Base-by-base conservation (phyloP, 2,329 filamentous ascomycete genomes). In the Magnaporthiopsis poae region DNA sequence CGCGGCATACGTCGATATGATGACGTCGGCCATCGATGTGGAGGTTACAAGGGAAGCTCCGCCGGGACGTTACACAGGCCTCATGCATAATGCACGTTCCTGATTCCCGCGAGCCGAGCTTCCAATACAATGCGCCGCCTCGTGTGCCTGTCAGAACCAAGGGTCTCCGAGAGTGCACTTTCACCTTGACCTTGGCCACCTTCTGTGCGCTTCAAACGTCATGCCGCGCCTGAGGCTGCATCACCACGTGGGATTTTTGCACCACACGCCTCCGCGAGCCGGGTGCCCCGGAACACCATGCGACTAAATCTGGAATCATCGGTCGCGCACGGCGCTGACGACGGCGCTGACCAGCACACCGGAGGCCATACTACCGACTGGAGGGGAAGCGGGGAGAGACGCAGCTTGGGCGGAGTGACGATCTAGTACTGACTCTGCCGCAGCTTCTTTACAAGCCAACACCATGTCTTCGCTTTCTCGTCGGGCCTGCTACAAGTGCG, bases 401-500 rank as follows among this genome's bases (percentile, higher is more conserved):
- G 21, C 46, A 56, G 46, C 18, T 56, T 56, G 4, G 39, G n/a
- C 25, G 21, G 46, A 8, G 21, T 56, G n/a, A 1, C 25, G 46
- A n/a, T 56, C 21, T 25, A 13, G 9, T 56, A 5, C n/a, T 25
- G 46, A 56, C n/a, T 25, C 18, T 56, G 46, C 46, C 18, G 46
- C 46, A 56, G 46, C 21, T 56, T 25, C 18, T 25, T 52, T n/a
- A 56, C 13, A 25, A 56, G 9, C n/a, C 35, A 29, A 63, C 75
- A 82, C 75, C 72, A 93, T 92, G 90, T 90, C 90, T 80, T 90
- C 88, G 69, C 84, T 92, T 73, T 91, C 89, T 76, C 89, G 90
- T 79, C 89, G 90, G 80, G 90, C 90, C 73, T 93, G 90, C 84
- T 91, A 91, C 84, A 91, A 89, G 79, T 89, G 86, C 80, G 90